A percentile compares a stretch with the other conserved stretches of the same genome.
Evolutionary conservation across 2,329 filamentous ascomycete genomes (phyloP).

Genomic region (Neophaeococcomyces aloes): DNA sequence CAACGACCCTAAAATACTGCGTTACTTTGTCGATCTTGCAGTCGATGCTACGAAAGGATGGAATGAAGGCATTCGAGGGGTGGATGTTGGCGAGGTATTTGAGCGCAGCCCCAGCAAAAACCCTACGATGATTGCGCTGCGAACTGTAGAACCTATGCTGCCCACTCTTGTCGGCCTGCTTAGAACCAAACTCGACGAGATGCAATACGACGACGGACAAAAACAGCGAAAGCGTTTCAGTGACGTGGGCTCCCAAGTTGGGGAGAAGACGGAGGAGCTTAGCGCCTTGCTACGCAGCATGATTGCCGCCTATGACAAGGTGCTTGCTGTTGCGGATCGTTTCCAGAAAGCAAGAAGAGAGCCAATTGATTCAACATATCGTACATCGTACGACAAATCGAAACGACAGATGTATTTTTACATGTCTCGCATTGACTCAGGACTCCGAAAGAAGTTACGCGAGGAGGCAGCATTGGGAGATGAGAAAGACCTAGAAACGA

Average conservation of each 20-base stretch:
- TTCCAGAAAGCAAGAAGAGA: slow-evolving; percentile 18
- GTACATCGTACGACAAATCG: neutral
- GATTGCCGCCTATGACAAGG: slow-evolving; percentile 26
- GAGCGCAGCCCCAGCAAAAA: slow-evolving; percentile 19
- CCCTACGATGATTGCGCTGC: slow-evolving; percentile 16
- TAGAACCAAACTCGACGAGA: slow-evolving; percentile 15
- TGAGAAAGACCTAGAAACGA: neutral
- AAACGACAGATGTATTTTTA: slow-evolving; percentile 1
- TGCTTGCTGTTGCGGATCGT: slow-evolving; percentile 19
- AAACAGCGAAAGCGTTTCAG: neutral
- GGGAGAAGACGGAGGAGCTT: slow-evolving; percentile 16
- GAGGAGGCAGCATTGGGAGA: neutral
- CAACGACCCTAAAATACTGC: slow-evolving; percentile 17
- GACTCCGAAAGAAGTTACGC: neutral
- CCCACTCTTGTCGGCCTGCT: slow-evolving; percentile 14
- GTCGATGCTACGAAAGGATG: slow-evolving; percentile 19
- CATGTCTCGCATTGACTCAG: slow-evolving; percentile 3
- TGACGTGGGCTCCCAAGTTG: neutral
- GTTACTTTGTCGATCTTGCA: slow-evolving; percentile 18
- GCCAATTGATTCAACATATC: slow-evolving; percentile 13
- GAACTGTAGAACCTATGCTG: slow-evolving; percentile 10
- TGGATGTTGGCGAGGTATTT: slow-evolving; percentile 17
- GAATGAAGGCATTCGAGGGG: slow-evolving; percentile 12
- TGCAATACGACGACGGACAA: slow-evolving; percentile 13
- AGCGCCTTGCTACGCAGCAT: slow-evolving; percentile 23